phyloP scores from a whole-genome alignment of 2,329 filamentous ascomycete genomes.

The Gnomoniopsis smithogilvyi region DNA sequence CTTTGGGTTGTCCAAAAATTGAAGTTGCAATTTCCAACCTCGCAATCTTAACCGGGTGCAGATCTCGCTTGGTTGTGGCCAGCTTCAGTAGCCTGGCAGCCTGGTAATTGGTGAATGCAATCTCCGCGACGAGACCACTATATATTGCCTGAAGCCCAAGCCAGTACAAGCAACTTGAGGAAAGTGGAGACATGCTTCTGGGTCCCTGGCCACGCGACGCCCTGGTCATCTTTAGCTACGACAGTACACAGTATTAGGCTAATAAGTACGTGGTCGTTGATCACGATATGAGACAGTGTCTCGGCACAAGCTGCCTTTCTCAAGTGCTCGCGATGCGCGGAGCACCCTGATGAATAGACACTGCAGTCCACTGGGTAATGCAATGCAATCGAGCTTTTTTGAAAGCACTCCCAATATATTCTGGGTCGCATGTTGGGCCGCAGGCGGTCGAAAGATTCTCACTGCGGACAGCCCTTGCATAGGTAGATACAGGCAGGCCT shows the following conservation, averaged over 20 bases:
- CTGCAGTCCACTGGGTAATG: background rate
- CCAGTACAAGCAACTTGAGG: background rate
- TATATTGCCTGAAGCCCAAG: background rate
- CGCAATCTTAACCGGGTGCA: conserved; percentile 15
- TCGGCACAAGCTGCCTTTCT: conserved; percentile 14
- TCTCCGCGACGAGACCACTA: conserved; percentile 13
- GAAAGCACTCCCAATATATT: background rate
- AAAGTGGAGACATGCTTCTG: conserved; percentile 14
- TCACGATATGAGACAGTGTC: conserved; percentile 16
- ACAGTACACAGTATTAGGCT: background rate
- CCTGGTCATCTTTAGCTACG: background rate
- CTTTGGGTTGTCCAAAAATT: too few relatives aligned
- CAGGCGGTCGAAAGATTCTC: conserved; percentile 5
- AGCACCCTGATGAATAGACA: background rate
- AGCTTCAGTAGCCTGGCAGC: background rate
- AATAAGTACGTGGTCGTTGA: background rate
- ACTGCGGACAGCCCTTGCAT: conserved; percentile 6
- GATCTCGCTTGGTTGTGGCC: background rate
- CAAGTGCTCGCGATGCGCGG: background rate
- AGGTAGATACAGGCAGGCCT: background rate
- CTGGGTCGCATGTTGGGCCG: conserved; percentile 17
- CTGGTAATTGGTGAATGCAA: conserved; percentile 14
- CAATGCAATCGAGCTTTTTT: background rate
- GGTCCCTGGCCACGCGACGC: conserved; percentile 13
- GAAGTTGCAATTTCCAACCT: too few relatives aligned